Base-by-base conservation (phyloP, 2,329 filamentous ascomycete genomes). In the Dryadomyces quercivorus region DNA sequence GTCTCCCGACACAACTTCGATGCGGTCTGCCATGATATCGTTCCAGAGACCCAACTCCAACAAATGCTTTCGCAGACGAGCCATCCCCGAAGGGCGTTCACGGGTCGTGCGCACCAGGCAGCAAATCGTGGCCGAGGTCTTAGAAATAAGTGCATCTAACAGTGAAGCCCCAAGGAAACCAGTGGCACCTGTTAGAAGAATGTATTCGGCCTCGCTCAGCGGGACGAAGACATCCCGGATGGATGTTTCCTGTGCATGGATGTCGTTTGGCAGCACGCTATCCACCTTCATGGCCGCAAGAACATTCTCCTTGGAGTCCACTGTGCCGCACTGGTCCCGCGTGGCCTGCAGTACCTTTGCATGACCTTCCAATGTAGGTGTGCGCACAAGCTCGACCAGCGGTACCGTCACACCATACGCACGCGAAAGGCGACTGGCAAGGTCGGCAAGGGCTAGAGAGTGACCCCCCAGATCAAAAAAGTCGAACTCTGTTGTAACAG, bases 391-490 rank as follows among this genome's bases (percentile, higher is more conserved):
- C 46, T 83, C 82, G 52, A 77, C 79, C 18, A 91, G 75, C 2
- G 86, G 83, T 1, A 92, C 78, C 0, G 82, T 78, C 64, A 91
- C 86, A 5, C 85, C 86, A 62, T 88, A 89, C 0, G 76, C 77
- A 56, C 80, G 80, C 0, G 84, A 82, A 15, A 91, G 66, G 38
- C 81, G 80, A 26, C 81, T 82, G n/a, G 86, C 81, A 26, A 92
- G 75, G 57, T 89, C 84, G 0, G 87, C 87, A n/a, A 92, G 77
- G 2, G 82, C 81, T 53, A 92, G 70, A 0, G 86, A 90, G 66
- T 92, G 87, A 0, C 87, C 87, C 40, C 87, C 87, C 1, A 92
- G 72, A 57, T 91, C 87, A 64, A 91, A 92, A 67, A 92, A 92
- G 65, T 83, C 85, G 65, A 88, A 83, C 58, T 87, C 82, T 1